Evolutionary conservation across 2,329 filamentous ascomycete species (phyloP), one percentile per base, ranked within the genome.

Genomic region (Pseudocercospora vitis): DNA sequence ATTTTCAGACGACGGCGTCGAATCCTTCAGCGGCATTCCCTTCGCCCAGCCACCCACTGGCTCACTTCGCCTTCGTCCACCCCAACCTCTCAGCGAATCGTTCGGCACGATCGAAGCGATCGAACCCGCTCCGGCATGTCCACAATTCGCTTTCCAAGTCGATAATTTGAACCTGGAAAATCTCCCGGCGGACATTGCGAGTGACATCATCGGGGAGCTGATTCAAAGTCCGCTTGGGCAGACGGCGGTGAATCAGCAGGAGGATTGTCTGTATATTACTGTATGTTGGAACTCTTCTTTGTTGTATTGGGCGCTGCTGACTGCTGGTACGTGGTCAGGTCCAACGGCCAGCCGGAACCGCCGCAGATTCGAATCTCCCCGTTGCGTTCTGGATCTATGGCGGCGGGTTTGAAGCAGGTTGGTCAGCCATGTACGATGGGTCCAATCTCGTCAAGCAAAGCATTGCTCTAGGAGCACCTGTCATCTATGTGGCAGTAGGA

Each of bases 11-110:
- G 63, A 68, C 2, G 69, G 71, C 18, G 77, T 89, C 16, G 88
- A 91, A 52, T 81, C 76, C 18, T 91, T 88, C 73, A 82, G 80
- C 51, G 87, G 85, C 18, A 88, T 92, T 51, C 88, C 88, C 3
- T 94, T 84, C 64, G n/a, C n/a, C n/a, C n/a, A n/a, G n/a, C n/a
- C n/a, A n/a, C n/a, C n/a, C n/a, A n/a, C 80, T 0, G 86, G 85
- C 0, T 68, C 75, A 2, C 74, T 89, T 18, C 82, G 89, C 11
- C 78, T 92, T 31, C 85, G 81, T 65, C 85, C 86, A 6, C 89
- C 88, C 0, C 78, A 83, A 65, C 75, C 78, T 8, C 71, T 88
- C 9, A 81, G 18, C 7, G 24, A 42, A 14, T 18, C n/a, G 1
- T 53, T 53, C 19, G 50, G 50, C 21, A 50, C 37, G 3, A 50